phyloP scores from a whole-genome alignment of 805 yeast species.

The Pichia cabralensis region DNA sequence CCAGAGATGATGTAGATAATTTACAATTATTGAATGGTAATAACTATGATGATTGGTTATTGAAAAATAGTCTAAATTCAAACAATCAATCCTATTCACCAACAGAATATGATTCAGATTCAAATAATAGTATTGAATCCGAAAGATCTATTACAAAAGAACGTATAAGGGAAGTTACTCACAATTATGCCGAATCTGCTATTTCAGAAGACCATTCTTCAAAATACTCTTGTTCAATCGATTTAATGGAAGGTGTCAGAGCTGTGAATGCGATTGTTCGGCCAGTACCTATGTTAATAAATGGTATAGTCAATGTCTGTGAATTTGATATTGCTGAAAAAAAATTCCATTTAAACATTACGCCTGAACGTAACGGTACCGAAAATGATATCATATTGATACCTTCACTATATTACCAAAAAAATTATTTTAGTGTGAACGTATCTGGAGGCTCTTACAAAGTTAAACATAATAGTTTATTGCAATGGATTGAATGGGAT shows the following conservation, averaged over 20 bases:
- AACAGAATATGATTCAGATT: not conserved
- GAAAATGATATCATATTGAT: slow-evolving; percentile 57
- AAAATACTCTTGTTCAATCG: too few species aligned
- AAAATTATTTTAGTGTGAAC: slow-evolving; percentile 37
- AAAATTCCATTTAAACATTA: slow-evolving; percentile 40
- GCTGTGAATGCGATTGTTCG: slow-evolving; percentile 68
- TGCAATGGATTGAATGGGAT: slow-evolving; percentile 62
- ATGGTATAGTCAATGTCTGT: slow-evolving; percentile 46
- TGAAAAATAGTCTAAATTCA: slow-evolving; percentile 2
- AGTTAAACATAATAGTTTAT: slow-evolving; percentile 39
- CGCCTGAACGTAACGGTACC: too few species aligned
- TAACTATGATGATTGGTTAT: slow-evolving; percentile 10
- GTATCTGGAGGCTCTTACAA: slow-evolving; percentile 41
- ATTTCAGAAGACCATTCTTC: too few species aligned
- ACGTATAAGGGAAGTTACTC: too few species aligned
- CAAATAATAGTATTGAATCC: not conserved
- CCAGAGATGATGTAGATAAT: slow-evolving; percentile 41
- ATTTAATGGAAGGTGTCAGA: slow-evolving; percentile 44
- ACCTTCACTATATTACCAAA: slow-evolving; percentile 64
- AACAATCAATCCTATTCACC: not conserved
- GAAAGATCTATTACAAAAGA: not conserved
- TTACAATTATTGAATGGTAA: not conserved
- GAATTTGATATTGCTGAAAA: slow-evolving; percentile 48
- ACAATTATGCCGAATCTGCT: slow-evolving; percentile 9
- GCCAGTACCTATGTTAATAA: slow-evolving; percentile 60